A percentile compares a stretch with the other conserved stretches of the same genome.
Evolutionary conservation across 2,329 filamentous ascomycete species (phyloP).

Genomic region (Samsoniella hepiali): DNA sequence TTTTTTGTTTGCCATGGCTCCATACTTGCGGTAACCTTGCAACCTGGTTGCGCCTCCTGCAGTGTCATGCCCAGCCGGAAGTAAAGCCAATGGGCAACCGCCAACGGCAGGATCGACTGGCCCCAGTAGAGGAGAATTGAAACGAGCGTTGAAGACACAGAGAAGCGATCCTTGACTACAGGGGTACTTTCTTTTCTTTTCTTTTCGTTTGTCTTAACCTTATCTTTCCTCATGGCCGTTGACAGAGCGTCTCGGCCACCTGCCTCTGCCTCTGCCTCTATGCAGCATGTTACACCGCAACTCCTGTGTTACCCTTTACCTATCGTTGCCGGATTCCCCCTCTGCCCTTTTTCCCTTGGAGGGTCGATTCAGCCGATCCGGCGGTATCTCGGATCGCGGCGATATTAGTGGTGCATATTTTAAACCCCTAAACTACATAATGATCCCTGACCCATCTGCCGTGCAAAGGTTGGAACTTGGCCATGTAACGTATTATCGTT

Average conservation of each 20-base stretch:
- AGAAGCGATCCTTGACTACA: not conserved
- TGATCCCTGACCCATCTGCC: not conserved
- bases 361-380: not conserved
- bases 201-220: not conserved
- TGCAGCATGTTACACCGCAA: constrained; percentile 13
- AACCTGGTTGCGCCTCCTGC: not conserved
- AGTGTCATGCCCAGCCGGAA: not conserved
- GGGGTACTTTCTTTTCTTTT: not conserved
- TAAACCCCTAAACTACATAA: not conserved
- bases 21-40: not conserved
- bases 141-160: not conserved
- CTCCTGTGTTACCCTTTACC: not conserved
- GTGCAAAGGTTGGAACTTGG: too few relatives aligned
- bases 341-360: constrained; percentile 8
- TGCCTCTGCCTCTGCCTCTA: not conserved
- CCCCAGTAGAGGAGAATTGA: too few relatives aligned
- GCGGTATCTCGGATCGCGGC: constrained; percentile 5
- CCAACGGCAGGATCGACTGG: not conserved
- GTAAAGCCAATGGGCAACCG: not conserved
- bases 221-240: not conserved
- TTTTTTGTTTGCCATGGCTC: not conserved
- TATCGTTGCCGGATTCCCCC: constrained; percentile 18
- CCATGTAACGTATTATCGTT: constrained; percentile 4
- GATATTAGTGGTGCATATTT: not conserved
- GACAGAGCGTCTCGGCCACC: not conserved